Base-by-base conservation (phyloP, 2,329 filamentous ascomycete species). In the Thelonectria blattea region DNA sequence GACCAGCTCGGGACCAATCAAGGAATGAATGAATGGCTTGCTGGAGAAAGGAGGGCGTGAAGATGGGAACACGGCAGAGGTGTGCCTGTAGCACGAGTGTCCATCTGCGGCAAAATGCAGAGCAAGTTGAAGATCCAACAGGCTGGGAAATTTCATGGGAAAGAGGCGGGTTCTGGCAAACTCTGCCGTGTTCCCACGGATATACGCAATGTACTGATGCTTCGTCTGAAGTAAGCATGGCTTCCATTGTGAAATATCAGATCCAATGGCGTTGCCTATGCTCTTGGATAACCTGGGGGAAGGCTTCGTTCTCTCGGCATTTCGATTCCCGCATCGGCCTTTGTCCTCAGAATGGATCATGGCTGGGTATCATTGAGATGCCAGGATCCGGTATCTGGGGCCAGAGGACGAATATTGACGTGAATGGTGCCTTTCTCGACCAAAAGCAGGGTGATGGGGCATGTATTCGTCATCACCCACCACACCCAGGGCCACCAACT, bases 321-420 rank as follows among this genome's bases (percentile, higher is more conserved):
- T 32, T 24, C 42, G 55, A 55, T 55, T 41, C 54, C 39, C 20
- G 37, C 43, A 15, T 17, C 24, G 27, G n/a, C 41, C 4, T 20
- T 8, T 30, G 52, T 37, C 46, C 47, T 51, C 14, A 47, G 3
- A 37, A 47, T 17, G 37, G 9, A 34, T 43, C 27, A 30, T 30
- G 27, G 42, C 52, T 60, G 52, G 57, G 57, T 55, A 52, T 39
- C 57, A 60, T 60, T 50, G 41, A 24, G 32, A 41, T 45, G 52
- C 52, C 55, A 39, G 57, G 57, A 60, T 60, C 15, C 34, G 30
- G 51, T 60, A 60, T 60, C 52, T 46, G 18, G 51, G 14, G 17
- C 41, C 41, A 46, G 30, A 50, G 57, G 24, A 32, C 37, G 51
- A 18, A 55, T 46, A 59, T 50, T 47, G 18, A 39, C 27, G 45